These are phyloP conservation scores for Talaromyces trachyspermus DNA, from an alignment of 495 filamentous ascomycete genomes.

Conservation along the genomic window DNA sequence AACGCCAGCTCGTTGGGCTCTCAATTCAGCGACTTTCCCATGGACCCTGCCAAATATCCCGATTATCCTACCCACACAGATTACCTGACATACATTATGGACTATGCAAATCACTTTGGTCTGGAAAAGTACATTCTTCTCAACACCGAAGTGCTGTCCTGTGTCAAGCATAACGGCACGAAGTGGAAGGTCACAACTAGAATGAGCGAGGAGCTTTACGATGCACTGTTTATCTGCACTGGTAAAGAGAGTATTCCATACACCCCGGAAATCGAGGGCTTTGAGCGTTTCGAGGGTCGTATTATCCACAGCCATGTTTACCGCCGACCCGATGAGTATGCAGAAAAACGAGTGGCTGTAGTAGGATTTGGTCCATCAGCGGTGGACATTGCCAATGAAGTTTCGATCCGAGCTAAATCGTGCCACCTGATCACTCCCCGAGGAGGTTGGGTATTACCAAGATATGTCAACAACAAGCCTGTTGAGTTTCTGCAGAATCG, in stretches of 20 bases:
- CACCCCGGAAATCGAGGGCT: conserved; percentile 17
- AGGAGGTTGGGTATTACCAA: conserved; percentile 17
- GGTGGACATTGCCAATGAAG: conserved; percentile 17
- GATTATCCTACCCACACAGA: conserved; percentile 15
- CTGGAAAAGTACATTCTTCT: conserved; percentile 16
- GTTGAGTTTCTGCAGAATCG: conserved; percentile 15
- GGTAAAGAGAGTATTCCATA: conserved; percentile 19
- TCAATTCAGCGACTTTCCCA: conserved; percentile 27
- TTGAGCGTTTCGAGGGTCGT: conserved; percentile 14
- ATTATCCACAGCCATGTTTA: conserved; percentile 27
- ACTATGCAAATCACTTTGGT: conserved; percentile 23
- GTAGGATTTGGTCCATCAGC: conserved; percentile 24
- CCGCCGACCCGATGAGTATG: conserved; percentile 15
- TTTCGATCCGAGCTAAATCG: conserved; percentile 9
- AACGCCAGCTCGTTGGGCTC: conserved; percentile 21
- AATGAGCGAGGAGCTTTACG: conserved; percentile 9
- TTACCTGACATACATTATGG: conserved; percentile 19
- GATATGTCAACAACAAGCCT: conserved; percentile 14
- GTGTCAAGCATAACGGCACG: conserved; percentile 6
- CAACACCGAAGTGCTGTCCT: conserved; percentile 15
- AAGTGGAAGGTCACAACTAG: conserved; percentile 1
- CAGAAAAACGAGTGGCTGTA: conserved; percentile 22
- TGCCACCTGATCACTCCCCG: conserved; percentile 15
- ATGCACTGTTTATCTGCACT: conserved; percentile 22
- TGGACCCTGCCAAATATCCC: conserved; percentile 20